Evolutionary conservation across 2,329 filamentous ascomycete genomes (phyloP), one percentile per base, ranked within the genome.

Genomic region (Epichloe coenophiala): DNA sequence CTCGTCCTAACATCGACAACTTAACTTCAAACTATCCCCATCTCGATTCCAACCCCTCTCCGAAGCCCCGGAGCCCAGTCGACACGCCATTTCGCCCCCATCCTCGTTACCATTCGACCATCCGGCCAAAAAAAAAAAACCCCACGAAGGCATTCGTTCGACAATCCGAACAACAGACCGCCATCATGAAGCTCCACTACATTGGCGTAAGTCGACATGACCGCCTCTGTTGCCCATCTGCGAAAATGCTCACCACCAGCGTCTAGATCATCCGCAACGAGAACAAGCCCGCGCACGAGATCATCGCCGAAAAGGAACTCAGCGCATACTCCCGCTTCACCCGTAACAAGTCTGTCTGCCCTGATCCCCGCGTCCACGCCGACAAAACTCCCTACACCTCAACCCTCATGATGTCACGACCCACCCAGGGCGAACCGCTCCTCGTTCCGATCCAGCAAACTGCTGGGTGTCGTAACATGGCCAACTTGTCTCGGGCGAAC

Each of bases 161-260:
- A 39, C 12, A 9, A n/a, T 27, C 48, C 48, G 33, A 41, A 33
- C 8, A 36, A 15, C 27, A 27, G 45, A 23, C 46, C 39, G 48
- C 56, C 69, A 82, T 61, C 65, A 91, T 91, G 87, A 91, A 90
- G 80, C 73, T 93, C 68, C 77, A 86, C 68, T 93, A 93, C 70
- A 88, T 94, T 65, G 88, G 87, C 61, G 88, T 93, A 82, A 51
- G 52, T 35, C 57, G 82, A 65, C 55, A 54, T 55, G 54, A 56
- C 56, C 55, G 54, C 47, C 53, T 53, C 49, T 46, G 36, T 54
- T 55, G 53, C 47, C 58, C 23, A 12, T 19, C 21, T 33, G n/a
- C 51, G 42, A 31, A 23, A 42, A 33, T 40, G 21, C 35, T 48
- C 47, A 45, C 27, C 35, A 48, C 41, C n/a, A n/a, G 42, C 49